Conservation (phyloP, 2,329 filamentous ascomycete species). For the Xylariales sp. region DNA sequence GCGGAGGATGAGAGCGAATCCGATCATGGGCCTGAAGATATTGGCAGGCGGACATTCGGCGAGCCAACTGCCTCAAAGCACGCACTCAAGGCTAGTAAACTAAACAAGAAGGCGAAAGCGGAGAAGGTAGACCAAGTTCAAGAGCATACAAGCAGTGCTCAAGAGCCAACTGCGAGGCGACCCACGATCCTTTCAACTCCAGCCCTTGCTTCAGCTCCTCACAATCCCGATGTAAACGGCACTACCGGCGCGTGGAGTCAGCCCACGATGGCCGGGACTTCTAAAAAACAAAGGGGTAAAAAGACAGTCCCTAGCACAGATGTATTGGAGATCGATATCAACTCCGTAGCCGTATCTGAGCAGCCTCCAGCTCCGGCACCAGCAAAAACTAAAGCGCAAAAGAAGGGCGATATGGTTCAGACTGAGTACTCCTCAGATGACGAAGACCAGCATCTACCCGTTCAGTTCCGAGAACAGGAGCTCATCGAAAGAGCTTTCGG, state of each 20-base stretch:
- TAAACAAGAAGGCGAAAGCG: slow-evolving; percentile 51
- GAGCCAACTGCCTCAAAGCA: slow-evolving; percentile 53
- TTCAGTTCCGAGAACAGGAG: slow-evolving; percentile 70
- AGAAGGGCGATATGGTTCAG: slow-evolving; percentile 46
- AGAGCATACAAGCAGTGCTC: slow-evolving; percentile 52
- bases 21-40: slow-evolving; percentile 64
- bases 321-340: slow-evolving; percentile 48
- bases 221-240: slow-evolving; percentile 34
- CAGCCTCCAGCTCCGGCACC: slow-evolving; percentile 41
- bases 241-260: slow-evolving; percentile 50
- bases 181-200: slow-evolving; percentile 43
- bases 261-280: slow-evolving; percentile 37
- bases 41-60: slow-evolving; percentile 79
- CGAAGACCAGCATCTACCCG: slow-evolving; percentile 63
- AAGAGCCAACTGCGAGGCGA: slow-evolving; percentile 41
- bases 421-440: slow-evolving; percentile 60
- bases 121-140: slow-evolving; percentile 55
- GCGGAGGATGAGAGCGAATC: slow-evolving; percentile 61
- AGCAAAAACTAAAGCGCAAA: slow-evolving; percentile 43
- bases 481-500: slow-evolving; percentile 88
- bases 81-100: slow-evolving; percentile 26
- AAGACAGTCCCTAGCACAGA: slow-evolving; percentile 38
- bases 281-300: slow-evolving; percentile 46
- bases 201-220: slow-evolving; percentile 31
- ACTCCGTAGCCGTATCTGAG: slow-evolving; percentile 43